phyloP scores from a whole-genome alignment of 768 basidiomycete genomes.

The Tricholoma terreum region DNA sequence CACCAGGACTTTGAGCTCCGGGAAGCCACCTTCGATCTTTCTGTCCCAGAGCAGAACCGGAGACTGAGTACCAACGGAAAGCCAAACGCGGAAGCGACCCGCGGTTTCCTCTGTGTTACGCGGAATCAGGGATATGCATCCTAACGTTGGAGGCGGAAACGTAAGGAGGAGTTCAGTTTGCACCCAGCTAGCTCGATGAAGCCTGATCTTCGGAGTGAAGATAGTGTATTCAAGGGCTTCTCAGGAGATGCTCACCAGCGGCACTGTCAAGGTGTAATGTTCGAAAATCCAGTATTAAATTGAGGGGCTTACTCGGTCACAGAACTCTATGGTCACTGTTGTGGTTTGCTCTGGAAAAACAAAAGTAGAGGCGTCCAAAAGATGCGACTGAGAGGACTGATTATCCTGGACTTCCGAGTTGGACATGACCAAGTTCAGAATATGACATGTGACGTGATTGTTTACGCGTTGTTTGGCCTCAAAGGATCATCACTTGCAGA shows the following conservation, averaged over 20 bases:
- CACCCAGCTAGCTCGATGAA: slow-evolving; percentile 91
- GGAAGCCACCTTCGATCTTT: slow-evolving; percentile 88
- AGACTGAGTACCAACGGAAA: slow-evolving; percentile 39
- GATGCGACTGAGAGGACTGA: background rate
- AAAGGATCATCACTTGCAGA: background rate
- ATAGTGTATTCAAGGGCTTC: background rate
- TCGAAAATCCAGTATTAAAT: background rate
- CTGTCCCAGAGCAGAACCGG: slow-evolving; percentile 79
- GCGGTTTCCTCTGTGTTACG: slow-evolving; percentile 77
- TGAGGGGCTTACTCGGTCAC: slow-evolving; percentile 66
- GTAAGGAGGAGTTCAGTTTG: slow-evolving; percentile 90
- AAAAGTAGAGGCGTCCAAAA: slow-evolving; percentile 51
- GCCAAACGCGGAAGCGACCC: slow-evolving; percentile 91
- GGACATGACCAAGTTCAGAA: slow-evolving; percentile 14
- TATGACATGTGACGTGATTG: slow-evolving; percentile 29
- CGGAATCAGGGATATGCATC: slow-evolving; percentile 69
- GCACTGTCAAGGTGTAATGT: slow-evolving; percentile 45
- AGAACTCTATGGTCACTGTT: slow-evolving; percentile 85
- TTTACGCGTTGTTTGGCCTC: slow-evolving; percentile 55
- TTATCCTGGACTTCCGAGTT: background rate
- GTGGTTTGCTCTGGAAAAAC: slow-evolving; percentile 49
- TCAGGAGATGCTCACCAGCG: slow-evolving; percentile 57
- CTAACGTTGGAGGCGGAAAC: slow-evolving; percentile 76
- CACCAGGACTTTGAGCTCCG: slow-evolving; percentile 83
- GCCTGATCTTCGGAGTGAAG: slow-evolving; percentile 45